phyloP scores from a whole-genome alignment of 805 yeast genomes.

The Ogataea minuta region DNA sequence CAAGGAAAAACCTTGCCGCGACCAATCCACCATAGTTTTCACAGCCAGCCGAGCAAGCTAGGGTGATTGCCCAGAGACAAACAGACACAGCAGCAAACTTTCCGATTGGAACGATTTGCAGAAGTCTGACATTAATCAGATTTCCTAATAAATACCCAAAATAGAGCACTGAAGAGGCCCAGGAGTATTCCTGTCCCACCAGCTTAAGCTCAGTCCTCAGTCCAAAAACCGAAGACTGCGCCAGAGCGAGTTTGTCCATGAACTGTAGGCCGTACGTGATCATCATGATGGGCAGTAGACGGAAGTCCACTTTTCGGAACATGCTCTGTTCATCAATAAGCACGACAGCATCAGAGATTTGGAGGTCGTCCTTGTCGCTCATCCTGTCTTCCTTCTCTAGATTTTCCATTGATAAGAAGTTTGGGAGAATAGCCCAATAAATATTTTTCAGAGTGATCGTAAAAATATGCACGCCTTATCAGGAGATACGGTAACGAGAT shows the following conservation, averaged over 20 bases:
- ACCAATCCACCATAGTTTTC: conserved; percentile 44
- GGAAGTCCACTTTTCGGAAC: conserved; percentile 46
- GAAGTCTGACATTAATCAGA: conserved; percentile 42
- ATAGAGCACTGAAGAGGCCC: conserved; percentile 38
- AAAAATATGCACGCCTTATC: not conserved
- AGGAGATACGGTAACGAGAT: no score
- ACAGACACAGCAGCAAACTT: conserved; percentile 48
- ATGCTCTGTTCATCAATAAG: conserved; percentile 17
- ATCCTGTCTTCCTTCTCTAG: conserved; percentile 1
- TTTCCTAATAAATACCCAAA: conserved; percentile 63
- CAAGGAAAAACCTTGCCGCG: conserved; percentile 48
- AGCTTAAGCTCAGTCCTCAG: conserved; percentile 49
- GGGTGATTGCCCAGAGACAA: conserved; percentile 64
- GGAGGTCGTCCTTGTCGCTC: conserved; percentile 14
- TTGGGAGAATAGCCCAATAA: conserved; percentile 1
- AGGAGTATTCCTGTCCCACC: conserved; percentile 39
- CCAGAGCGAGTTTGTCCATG: conserved; percentile 56
- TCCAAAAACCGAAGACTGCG: conserved; percentile 56
- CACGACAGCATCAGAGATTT: conserved; percentile 14
- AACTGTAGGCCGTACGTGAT: conserved; percentile 45
- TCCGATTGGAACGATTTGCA: conserved; percentile 59
- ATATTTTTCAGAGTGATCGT: not conserved
- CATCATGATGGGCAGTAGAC: conserved; percentile 49
- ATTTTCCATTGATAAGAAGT: not conserved
- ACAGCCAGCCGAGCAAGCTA: conserved; percentile 47